Evolutionary conservation across 345 rosid genomes (phyloP).

Genomic region (Lepidium africanum): DNA sequence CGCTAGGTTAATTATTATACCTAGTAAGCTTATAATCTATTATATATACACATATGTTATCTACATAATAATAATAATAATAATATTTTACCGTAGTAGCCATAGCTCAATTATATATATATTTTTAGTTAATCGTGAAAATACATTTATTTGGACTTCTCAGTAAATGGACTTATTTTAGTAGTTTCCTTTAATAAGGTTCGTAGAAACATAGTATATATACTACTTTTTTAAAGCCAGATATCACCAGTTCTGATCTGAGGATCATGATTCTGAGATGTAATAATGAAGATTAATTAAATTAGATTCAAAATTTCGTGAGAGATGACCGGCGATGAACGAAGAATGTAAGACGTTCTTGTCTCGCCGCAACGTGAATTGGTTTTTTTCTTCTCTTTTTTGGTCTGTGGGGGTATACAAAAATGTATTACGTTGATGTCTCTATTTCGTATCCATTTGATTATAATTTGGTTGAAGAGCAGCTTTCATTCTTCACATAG

Average conservation of each 20-base stretch:
- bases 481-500: constrained; percentile 10
- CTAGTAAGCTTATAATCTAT: not conserved
- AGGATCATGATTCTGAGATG: not conserved
- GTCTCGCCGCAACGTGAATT: not conserved
- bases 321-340: not conserved
- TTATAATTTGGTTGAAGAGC: constrained; percentile 1
- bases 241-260: not conserved
- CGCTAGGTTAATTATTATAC: not conserved
- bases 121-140: not conserved
- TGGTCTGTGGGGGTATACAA: not conserved
- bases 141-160: not conserved
- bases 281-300: not conserved
- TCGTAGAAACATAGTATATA: not conserved
- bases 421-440: not conserved
- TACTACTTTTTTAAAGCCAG: not conserved
- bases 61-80: not conserved
- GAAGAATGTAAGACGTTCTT: not conserved
- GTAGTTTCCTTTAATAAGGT: not conserved
- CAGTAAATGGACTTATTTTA: not conserved
- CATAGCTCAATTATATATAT: not conserved
- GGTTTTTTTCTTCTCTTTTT: no score
- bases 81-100: not conserved
- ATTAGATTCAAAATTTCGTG: not conserved
- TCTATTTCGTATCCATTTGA: constrained; percentile 10
- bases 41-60: not conserved